These are phyloP conservation scores for Conticribra guillardii DNA, from an alignment of 108 stramenopile genomes.

Conservation along the genomic window DNA sequence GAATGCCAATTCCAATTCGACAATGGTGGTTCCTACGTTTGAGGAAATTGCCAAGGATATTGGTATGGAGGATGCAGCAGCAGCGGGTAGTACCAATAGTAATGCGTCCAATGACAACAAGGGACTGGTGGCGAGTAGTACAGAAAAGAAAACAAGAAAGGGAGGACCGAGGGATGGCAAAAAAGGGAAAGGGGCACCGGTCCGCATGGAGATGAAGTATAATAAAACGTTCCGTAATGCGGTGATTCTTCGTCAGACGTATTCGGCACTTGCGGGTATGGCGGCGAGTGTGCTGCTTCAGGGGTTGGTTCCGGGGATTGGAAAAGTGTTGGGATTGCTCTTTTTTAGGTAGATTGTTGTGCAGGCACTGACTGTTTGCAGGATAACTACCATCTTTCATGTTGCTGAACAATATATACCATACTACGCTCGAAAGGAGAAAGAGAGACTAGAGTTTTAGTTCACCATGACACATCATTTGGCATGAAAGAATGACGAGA, in stretches of 20 bases:
- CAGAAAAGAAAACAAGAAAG: conserved; percentile 9
- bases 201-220: conserved; percentile 49
- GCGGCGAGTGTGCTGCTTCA: conserved; percentile 30
- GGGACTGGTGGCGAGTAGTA: conserved; percentile 8
- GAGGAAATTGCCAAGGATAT: conserved; percentile 30
- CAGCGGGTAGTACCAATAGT: too few relatives aligned
- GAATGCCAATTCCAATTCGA: neutral
- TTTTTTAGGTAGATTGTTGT: conserved; percentile 27
- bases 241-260: conserved; percentile 37
- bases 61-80: conserved; percentile 9
- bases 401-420: too few relatives aligned
- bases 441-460: too few relatives aligned
- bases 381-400: too few relatives aligned
- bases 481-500: too few relatives aligned
- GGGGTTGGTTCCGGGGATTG: conserved; percentile 33
- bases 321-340: conserved; percentile 28
- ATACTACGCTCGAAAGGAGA: too few relatives aligned
- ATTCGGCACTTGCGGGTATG: conserved; percentile 41
- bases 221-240: conserved; percentile 47
- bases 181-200: conserved; percentile 16
- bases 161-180: conserved; percentile 2
- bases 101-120: neutral
- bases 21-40: conserved; percentile 6
- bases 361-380: too few relatives aligned
- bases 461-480: too few relatives aligned